phyloP scores from a whole-genome alignment of 2,329 filamentous ascomycete species.

The Talaromyces amestolkiae region DNA sequence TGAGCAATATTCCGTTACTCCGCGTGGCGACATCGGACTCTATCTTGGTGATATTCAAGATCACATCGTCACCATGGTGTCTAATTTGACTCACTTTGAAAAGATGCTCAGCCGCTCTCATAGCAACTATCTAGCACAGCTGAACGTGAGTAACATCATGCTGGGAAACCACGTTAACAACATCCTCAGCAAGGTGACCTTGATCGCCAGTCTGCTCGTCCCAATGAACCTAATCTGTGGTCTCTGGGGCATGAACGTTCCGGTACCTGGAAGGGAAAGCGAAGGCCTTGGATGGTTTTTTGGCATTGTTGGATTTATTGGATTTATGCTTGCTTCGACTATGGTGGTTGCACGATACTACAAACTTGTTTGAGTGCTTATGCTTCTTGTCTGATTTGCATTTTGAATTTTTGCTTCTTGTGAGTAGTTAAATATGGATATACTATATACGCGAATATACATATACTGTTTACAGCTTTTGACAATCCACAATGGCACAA shows the following conservation, averaged over 20 bases:
- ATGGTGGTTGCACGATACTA: conserved; percentile 41
- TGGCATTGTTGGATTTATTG: conserved; percentile 49
- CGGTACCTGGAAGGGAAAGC: conserved; percentile 42
- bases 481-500: too few relatives aligned
- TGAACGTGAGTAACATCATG: conserved; percentile 86
- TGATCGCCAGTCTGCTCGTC: conserved; percentile 91
- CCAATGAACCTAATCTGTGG: conserved; percentile 86
- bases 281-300: conserved; percentile 48
- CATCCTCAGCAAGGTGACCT: conserved; percentile 89
- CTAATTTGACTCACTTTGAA: conserved; percentile 90
- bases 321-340: conserved; percentile 39
- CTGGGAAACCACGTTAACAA: conserved; percentile 86
- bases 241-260: conserved; percentile 54
- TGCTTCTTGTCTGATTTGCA: neutral
- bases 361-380: conserved; percentile 37
- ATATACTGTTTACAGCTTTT: neutral
- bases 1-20: conserved; percentile 92
- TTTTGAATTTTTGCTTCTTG: neutral
- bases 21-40: conserved; percentile 91
- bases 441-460: neutral
- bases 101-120: conserved; percentile 95
- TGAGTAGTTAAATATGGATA: neutral
- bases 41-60: conserved; percentile 98
- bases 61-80: conserved; percentile 99
- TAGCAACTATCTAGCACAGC: conserved; percentile 92